Percentiles rank a stretch among this genome's conserved stretches.
Evolutionary conservation across 208 protist genomes (phyloP).

Genomic region (Porcisia hertigi): DNA sequence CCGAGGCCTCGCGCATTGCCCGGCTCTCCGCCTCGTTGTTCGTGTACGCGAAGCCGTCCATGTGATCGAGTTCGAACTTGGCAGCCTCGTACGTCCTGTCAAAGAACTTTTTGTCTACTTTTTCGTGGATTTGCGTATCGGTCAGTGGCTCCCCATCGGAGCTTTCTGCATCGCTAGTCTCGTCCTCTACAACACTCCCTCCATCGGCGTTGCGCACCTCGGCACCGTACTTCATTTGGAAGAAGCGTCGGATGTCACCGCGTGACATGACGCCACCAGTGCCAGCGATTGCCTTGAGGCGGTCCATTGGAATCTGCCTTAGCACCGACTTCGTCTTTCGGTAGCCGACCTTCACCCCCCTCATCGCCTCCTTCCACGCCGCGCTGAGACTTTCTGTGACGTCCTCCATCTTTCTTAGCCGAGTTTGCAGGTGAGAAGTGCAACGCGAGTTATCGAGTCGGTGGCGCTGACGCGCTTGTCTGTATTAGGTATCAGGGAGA

Average conservation of each 20-base stretch:
- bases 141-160: constrained; percentile 75
- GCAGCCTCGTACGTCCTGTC: constrained; percentile 77
- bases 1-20: constrained; percentile 58
- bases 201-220: constrained; percentile 45
- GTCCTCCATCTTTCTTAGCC: constrained; percentile 54
- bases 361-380: constrained; percentile 79
- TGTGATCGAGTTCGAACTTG: constrained; percentile 65
- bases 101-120: constrained; percentile 87
- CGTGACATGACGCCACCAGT: constrained; percentile 36
- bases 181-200: constrained; percentile 31
- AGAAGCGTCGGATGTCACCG: constrained; percentile 56
- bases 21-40: constrained; percentile 50
- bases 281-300: constrained; percentile 36
- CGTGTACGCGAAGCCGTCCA: constrained; percentile 57
- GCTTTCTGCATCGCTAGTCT: constrained; percentile 58
- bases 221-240: constrained; percentile 65
- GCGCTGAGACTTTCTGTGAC: constrained; percentile 58
- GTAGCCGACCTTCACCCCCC: constrained; percentile 70
- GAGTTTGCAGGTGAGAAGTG: neutral
- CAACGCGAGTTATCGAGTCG: neutral
- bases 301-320: constrained; percentile 52
- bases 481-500: neutral
- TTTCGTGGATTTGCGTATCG: constrained; percentile 82
- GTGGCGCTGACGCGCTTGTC: neutral
- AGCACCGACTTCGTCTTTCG: constrained; percentile 72